phyloP scores from a whole-genome alignment of 1,139 yeast species.

The Kodamaea plutei region DNA sequence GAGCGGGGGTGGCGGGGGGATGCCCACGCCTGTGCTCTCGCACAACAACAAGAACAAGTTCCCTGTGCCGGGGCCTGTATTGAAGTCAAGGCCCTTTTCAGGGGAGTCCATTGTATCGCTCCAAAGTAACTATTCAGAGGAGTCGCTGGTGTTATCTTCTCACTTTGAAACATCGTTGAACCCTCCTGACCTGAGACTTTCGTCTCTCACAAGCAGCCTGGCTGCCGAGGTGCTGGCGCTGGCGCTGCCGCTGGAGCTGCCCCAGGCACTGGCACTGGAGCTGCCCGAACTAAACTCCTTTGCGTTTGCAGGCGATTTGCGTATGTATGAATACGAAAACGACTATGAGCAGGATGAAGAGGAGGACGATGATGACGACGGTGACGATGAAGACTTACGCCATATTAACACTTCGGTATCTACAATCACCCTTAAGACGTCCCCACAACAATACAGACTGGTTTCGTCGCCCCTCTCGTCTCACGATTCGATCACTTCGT shows the following conservation, averaged over 20 bases:
- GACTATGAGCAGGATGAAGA: slow-evolving; percentile 7
- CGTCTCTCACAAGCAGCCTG: slow-evolving; percentile 36
- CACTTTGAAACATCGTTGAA: slow-evolving; percentile 25
- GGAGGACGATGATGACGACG: too few species aligned
- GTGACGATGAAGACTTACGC: too few species aligned
- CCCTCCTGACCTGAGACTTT: slow-evolving; percentile 32
- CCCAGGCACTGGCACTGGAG: slow-evolving; percentile 1
- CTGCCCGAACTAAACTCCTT: too few species aligned
- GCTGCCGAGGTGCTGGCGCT: slow-evolving; percentile 14
- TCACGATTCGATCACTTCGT: too few species aligned
- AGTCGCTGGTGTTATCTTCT: slow-evolving; percentile 32
- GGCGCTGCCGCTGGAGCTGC: slow-evolving; percentile 6
- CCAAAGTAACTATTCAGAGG: slow-evolving; percentile 36
- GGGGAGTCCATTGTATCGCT: slow-evolving; percentile 36
- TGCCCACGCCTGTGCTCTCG: not conserved
- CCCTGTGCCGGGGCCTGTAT: slow-evolving; percentile 6
- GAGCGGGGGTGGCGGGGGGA: not conserved
- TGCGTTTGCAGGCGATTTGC: slow-evolving; percentile 1
- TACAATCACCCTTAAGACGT: slow-evolving; percentile 17
- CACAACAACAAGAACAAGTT: slow-evolving; percentile 5
- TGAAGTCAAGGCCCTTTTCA: slow-evolving; percentile 17
- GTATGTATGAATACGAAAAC: slow-evolving; percentile 3
- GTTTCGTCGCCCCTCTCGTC: not conserved
- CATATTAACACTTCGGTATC: slow-evolving; percentile 19
- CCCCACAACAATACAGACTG: not conserved